Conservation (phyloP, 371 early-diverging fungal species). For the Mortierella sp. region DNA sequence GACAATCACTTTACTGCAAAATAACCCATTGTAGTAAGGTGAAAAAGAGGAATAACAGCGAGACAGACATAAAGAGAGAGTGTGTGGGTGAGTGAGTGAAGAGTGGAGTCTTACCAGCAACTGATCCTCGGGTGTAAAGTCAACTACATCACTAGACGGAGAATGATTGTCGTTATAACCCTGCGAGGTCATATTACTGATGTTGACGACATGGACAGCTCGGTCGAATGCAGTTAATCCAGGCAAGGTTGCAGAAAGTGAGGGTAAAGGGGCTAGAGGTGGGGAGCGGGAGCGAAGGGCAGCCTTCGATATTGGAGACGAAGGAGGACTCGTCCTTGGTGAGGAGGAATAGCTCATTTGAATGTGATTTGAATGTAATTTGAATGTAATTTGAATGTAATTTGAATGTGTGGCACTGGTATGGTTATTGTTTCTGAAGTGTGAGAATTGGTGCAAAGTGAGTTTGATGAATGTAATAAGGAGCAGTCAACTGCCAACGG, state of each 20-base stretch:
- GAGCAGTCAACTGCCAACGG: neutral
- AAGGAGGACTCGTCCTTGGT: constrained; percentile 13
- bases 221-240: constrained; percentile 48
- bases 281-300: constrained; percentile 42
- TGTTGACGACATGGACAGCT: constrained; percentile 48
- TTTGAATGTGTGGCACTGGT: neutral
- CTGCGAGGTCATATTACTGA: constrained; percentile 31
- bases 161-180: constrained; percentile 1
- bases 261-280: constrained; percentile 28
- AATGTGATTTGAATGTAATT: neutral
- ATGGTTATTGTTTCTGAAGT: neutral
- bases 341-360: neutral
- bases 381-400: neutral
- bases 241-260: constrained; percentile 36
- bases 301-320: constrained; percentile 29
- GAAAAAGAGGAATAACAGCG: neutral
- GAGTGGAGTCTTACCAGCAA: constrained; percentile 27
- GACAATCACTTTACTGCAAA: too few relatives aligned
- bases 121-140: constrained; percentile 45
- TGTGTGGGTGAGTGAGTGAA: neutral
- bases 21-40: neutral
- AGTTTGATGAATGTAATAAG: neutral
- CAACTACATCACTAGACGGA: constrained; percentile 15
- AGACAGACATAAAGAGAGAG: too few relatives aligned
- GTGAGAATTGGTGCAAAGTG: neutral